Percentiles rank a stretch among this genome's conserved stretches.
phyloP scores from a whole-genome alignment of 306 rosid genomes.

The Prunus fruticosa region DNA sequence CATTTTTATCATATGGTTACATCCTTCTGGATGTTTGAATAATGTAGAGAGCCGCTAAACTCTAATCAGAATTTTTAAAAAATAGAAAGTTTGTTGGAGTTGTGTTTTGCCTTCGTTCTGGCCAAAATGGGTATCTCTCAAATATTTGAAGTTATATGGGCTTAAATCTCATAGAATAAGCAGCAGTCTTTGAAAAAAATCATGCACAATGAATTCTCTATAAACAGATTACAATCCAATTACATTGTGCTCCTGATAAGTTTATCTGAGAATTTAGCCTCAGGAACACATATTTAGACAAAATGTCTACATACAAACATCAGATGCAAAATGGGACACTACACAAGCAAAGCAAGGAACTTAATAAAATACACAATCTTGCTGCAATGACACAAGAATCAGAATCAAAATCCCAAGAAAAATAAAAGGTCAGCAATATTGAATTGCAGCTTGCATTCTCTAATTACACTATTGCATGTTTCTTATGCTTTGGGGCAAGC shows the following conservation, averaged over 20 bases:
- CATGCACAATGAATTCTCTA: not conserved
- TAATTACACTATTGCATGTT: not conserved
- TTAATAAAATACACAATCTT: conserved; percentile 16
- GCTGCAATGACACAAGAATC: conserved; percentile 19
- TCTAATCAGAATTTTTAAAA: too few relatives aligned
- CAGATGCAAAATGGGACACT: conserved; percentile 1
- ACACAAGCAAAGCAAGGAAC: conserved; percentile 21
- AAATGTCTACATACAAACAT: not conserved
- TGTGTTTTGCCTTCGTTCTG: too few relatives aligned
- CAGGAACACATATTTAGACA: not conserved
- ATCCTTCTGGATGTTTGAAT: too few relatives aligned
- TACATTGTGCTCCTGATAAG: not conserved
- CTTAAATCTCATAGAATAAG: not conserved
- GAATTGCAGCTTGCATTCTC: not conserved
- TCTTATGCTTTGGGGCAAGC: not conserved
- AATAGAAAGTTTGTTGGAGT: too few relatives aligned
- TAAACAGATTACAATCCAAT: not conserved
- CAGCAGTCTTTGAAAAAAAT: not conserved
- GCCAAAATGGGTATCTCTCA: not conserved
- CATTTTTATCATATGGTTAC: too few relatives aligned
- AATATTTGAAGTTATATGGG: not conserved
- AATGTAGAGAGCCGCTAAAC: too few relatives aligned
- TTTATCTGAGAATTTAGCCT: not conserved
- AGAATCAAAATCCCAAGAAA: not conserved
- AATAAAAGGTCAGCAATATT: not conserved